Percentiles rank a stretch among this genome's conserved stretches.
phyloP scores from a whole-genome alignment of 805 yeast genomes.

The Starmerella davenportii region DNA sequence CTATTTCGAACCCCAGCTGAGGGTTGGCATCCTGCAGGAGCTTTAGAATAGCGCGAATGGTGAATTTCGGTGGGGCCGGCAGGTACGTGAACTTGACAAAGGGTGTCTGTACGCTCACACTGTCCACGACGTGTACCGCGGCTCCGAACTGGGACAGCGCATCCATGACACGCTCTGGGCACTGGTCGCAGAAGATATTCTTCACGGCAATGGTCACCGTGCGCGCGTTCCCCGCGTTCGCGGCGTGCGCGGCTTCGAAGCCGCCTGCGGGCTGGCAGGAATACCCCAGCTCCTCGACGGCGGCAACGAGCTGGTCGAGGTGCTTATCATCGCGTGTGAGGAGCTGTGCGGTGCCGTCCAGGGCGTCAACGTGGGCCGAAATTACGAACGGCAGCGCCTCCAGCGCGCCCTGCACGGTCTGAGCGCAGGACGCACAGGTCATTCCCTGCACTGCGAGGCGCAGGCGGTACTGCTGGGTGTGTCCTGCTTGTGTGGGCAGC shows the following conservation, averaged over 20 bases:
- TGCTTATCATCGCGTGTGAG: conserved; percentile 27
- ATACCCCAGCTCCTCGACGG: conserved; percentile 51
- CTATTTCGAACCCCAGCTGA: conserved; percentile 34
- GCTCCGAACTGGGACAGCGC: conserved; percentile 37
- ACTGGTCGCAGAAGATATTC: conserved; percentile 57
- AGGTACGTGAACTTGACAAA: conserved; percentile 45
- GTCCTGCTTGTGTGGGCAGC: conserved; percentile 33
- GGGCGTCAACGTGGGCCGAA: conserved; percentile 36
- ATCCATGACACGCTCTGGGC: conserved; percentile 40
- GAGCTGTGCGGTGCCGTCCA: conserved; percentile 48
- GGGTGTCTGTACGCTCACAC: conserved; percentile 38
- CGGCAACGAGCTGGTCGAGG: conserved; percentile 28
- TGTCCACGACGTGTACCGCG: conserved; percentile 37
- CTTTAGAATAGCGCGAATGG: conserved; percentile 37
- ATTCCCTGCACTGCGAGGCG: conserved; percentile 54
- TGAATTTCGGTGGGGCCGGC: conserved; percentile 35
- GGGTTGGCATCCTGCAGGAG: conserved; percentile 32
- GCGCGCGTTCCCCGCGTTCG: conserved; percentile 35
- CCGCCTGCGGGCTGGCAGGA: conserved; percentile 33
- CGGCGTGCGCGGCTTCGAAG: conserved; percentile 27
- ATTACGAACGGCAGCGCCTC: conserved; percentile 33
- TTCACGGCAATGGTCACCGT: conserved; percentile 37
- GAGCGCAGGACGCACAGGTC: conserved; percentile 56
- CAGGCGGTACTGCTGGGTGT: conserved; percentile 26
- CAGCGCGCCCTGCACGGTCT: conserved; percentile 32